Evolutionary conservation across 352 stramenopile species (phyloP).

Genomic region (Phytophthora gonapodyides): DNA sequence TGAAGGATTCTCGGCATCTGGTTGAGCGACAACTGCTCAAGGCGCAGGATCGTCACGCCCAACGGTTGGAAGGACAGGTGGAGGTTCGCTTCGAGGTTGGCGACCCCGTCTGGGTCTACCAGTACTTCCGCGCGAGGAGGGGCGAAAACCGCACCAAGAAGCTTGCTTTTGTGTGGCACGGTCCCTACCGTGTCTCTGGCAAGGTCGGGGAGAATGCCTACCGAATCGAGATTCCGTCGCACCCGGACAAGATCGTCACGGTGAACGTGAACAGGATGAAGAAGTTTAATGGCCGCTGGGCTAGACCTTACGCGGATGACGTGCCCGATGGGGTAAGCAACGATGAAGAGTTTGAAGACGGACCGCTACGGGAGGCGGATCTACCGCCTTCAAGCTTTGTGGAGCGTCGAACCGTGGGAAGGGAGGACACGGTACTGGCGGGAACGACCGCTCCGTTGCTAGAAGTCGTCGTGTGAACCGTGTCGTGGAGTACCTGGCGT

Average conservation of each 20-base stretch:
- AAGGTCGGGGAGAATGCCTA: no score
- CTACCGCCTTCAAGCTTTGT: no score
- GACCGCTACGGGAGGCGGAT: no score
- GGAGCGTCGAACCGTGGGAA: no score
- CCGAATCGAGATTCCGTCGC: no score
- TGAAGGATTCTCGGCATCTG: neutral
- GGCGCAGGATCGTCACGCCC: neutral
- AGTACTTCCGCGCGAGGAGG: neutral
- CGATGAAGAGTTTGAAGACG: no score
- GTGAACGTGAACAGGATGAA: no score
- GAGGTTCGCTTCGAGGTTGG: slow-evolving; percentile 1
- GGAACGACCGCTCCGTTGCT: no score
- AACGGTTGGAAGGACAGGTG: neutral
- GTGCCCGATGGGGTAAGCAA: neutral
- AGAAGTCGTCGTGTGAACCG: no score
- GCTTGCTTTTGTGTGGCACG: neutral
- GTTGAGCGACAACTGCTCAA: neutral
- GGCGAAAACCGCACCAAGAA: neutral
- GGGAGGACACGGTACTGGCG: no score
- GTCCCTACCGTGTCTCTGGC: no score
- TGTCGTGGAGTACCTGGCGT: slow-evolving; percentile 2
- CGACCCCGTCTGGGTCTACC: slow-evolving; percentile 2
- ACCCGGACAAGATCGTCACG: no score
- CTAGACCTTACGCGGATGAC: neutral
- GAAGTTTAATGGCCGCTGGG: neutral